Base-by-base conservation (phyloP, 2,329 filamentous ascomycete species). In the Venturia effusa region DNA sequence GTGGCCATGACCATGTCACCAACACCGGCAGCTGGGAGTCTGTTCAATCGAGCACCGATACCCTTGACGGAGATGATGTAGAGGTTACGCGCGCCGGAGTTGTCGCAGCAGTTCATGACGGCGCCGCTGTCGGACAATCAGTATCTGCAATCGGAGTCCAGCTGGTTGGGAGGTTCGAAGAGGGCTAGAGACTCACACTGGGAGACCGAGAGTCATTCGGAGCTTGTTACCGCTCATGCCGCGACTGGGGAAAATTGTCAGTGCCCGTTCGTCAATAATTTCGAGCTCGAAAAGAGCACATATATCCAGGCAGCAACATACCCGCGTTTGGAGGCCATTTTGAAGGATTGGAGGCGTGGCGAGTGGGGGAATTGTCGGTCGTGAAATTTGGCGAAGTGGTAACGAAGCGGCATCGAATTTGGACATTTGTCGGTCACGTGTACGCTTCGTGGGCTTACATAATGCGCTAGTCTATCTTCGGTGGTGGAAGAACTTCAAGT, bases 11-110 rank as follows among this genome's bases (percentile, higher is more conserved):
- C 94, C 94, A 97, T 97, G 85, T 97, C 94, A 76, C 94, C 94
- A 74, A 97, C 93, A 86, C 94, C 94, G 73, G 90, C 94, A 75
- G 94, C 93, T 73, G 93, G 93, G 76, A 99, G 87, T 80, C 93
- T 88, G 88, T 97, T 97, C 74, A 97, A 88, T 74, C 93, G 92
- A 72, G 93, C 93, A 84, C 93, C 93, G 77, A 94, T 92, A 82
- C 93, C 93, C 87, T 96, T 96, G 83, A 99, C 93, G 80, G 93
- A 89, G 84, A 99, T 97, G 87, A 97, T 97, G 90, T 97, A 99
- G 71, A 99, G 85, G 84, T 97, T 97, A 74, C 92, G 92, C 76
- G 93, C 93, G 76, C 93, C 93, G 67, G 92, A 97, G 90, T 97
- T 97, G 86, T 99, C 94, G 79, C 88, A 90, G 88, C 94, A 99